Conservation (phyloP, 2,329 filamentous ascomycete genomes). For the Xylariaceae sp. region DNA sequence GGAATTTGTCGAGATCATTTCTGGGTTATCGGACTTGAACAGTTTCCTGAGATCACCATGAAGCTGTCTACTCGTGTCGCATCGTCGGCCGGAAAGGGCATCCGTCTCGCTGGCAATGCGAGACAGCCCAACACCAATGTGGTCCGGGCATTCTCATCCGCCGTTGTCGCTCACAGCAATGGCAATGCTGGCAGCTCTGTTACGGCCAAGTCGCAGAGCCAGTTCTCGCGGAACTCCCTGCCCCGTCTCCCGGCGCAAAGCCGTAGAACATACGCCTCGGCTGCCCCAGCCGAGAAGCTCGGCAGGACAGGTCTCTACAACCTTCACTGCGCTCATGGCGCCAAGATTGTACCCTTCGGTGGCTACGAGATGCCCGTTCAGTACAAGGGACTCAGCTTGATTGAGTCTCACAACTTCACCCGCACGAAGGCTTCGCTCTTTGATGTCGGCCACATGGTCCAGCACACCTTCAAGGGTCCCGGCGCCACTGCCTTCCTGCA, state of each 20-base stretch:
- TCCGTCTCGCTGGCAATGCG: constrained; percentile 16
- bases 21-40: constrained; percentile 3
- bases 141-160: constrained; percentile 14
- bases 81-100: constrained; percentile 21
- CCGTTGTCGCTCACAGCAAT: neutral
- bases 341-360: constrained; percentile 95
- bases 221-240: neutral
- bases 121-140: constrained; percentile 3
- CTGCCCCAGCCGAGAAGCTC: constrained; percentile 30
- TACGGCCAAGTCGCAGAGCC: neutral
- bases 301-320: constrained; percentile 71
- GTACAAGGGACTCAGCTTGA: constrained; percentile 71
- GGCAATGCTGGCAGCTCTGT: neutral
- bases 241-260: constrained; percentile 6
- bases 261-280: constrained; percentile 24
- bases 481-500: constrained; percentile 78
- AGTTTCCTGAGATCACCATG: constrained; percentile 20
- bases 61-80: constrained; percentile 20
- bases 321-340: constrained; percentile 70
- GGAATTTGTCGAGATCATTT: neutral
- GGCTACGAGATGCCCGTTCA: constrained; percentile 90
- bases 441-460: constrained; percentile 95
- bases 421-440: constrained; percentile 84
- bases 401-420: constrained; percentile 85
- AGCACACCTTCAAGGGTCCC: constrained; percentile 78